Base-by-base conservation (phyloP, 805 yeast species). In the Metschnikowia dekortorum region DNA sequence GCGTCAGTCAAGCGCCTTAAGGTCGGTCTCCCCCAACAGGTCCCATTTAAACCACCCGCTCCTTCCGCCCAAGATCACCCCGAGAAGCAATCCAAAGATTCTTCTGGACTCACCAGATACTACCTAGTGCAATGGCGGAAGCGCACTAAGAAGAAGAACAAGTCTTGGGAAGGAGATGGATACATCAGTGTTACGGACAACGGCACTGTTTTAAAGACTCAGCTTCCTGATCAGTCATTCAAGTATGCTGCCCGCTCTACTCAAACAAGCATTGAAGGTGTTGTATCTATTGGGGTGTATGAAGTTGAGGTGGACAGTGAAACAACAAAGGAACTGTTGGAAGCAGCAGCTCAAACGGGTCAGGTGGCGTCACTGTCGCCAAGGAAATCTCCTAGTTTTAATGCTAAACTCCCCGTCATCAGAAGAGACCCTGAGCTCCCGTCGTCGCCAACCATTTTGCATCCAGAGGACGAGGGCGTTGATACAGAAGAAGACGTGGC, bases 101-200 rank as follows among this genome's bases (percentile, higher is more conserved):
- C 43, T 6, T 9, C 8, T 16, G 22, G 9, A 33, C 11, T 34
- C 22, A 46, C 47, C n/a, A 51, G 35, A 33, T 53, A 52, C 37
- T 59, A 60, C 55, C 54, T 61, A 26, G 80, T 82, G 6, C 76
- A 87, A 56, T 87, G 85, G 78, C 71, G 99, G 33, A 89, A 89
- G 64, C 74, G 75, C 39, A 73, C 92, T 0, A 74, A 70, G 32
- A 89, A 87, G 67, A 89, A 92, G 73, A 83, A 90, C 65, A 91
- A 91, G 63, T 83, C 89, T 0, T 94, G 99, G 99, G 95, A 89
- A 49, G 96, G 96, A 2, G 98, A 94, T 68, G 98, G 96, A 0
- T 66, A 69, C 33, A 69, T 85, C 13, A 58, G 67, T 0, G 62
- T 75, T 2, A 61, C 66, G n/a, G 53, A 58, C 1, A 49, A 59